phyloP scores from a whole-genome alignment of 176 grass and related monocot species.

The Oryza coarctata region DNA sequence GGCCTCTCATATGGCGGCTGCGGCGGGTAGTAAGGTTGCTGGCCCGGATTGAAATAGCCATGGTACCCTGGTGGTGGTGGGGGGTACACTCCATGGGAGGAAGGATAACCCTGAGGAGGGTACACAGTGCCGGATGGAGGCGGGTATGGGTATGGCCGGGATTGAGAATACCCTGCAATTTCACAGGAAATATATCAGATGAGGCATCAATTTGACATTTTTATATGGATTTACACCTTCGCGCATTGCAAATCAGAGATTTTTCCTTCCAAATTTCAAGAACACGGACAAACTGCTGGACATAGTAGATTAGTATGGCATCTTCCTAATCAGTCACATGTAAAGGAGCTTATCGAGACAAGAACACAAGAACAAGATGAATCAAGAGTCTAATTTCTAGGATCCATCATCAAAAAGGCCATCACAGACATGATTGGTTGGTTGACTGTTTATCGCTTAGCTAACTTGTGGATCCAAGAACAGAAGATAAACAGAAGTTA shows the following conservation, averaged over 20 bases:
- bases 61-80: conserved; percentile 45
- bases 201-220: neutral
- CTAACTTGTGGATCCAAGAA: neutral
- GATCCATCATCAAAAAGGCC: neutral
- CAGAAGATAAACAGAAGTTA: neutral
- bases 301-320: neutral
- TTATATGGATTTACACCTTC: neutral
- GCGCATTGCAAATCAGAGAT: neutral
- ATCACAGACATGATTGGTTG: neutral
- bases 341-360: neutral
- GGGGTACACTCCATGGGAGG: conserved; percentile 24
- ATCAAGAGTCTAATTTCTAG: neutral
- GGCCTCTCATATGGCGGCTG: neutral
- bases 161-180: conserved; percentile 26
- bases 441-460: neutral
- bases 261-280: neutral
- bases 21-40: conserved; percentile 35
- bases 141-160: conserved; percentile 17
- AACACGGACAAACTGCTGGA: neutral
- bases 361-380: neutral
- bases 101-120: conserved; percentile 17
- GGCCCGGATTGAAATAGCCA: conserved; percentile 40
- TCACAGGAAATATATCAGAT: neutral
- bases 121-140: conserved; percentile 11
- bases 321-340: neutral